Conservation (phyloP, 495 filamentous ascomycete species). For the Pyronema domesticum region DNA sequence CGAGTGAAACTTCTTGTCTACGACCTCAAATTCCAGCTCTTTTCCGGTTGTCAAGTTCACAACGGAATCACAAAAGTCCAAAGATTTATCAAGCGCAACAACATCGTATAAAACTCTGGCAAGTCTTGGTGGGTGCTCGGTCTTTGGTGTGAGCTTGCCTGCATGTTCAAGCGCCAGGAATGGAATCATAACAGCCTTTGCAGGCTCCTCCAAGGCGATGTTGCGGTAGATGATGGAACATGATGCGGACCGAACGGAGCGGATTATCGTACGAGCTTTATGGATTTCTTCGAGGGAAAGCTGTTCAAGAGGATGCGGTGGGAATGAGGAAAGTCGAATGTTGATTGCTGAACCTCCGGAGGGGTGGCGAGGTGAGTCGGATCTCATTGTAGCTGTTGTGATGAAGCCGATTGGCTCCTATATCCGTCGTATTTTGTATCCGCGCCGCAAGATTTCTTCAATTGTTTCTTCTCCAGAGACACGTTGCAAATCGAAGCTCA, state of each 20-base stretch:
- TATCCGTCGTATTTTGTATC: too few species aligned
- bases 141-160: conserved; percentile 12
- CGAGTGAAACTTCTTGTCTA: conserved; percentile 43
- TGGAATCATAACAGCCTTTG: conserved; percentile 31
- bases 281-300: conserved; percentile 21
- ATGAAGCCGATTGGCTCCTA: too few species aligned
- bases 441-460: too few species aligned
- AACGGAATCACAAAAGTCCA: conserved; percentile 42
- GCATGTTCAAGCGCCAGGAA: conserved; percentile 27
- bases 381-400: neutral
- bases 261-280: conserved; percentile 18
- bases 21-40: conserved; percentile 34
- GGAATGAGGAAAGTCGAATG: neutral
- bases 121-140: conserved; percentile 35
- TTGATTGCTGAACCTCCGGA: neutral
- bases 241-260: conserved; percentile 4
- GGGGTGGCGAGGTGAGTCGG: neutral
- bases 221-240: conserved; percentile 31
- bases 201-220: conserved; percentile 38
- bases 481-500: too few species aligned
- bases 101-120: conserved; percentile 52
- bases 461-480: too few species aligned
- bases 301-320: conserved; percentile 24
- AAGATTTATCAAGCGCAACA: conserved; percentile 38
- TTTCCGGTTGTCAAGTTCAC: conserved; percentile 38